Percentiles rank a stretch among this genome's conserved stretches.
Evolutionary conservation across 176 grass and related monocot species (phyloP).

Genomic region (Elymus sibiricus): DNA sequence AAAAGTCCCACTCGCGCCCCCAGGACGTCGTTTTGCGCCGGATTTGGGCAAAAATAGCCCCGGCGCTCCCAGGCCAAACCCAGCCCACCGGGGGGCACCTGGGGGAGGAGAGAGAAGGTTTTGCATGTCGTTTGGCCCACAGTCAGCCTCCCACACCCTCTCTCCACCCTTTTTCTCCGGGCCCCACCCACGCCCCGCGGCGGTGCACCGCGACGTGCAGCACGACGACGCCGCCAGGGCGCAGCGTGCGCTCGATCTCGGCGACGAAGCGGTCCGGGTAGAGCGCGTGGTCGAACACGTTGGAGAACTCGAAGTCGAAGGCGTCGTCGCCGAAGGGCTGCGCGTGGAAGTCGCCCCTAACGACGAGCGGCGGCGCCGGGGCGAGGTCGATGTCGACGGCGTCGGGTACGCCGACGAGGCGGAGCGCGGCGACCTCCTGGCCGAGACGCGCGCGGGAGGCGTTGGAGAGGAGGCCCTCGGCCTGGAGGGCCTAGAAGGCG

Average conservation of each 20-base stretch:
- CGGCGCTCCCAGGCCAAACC: too few relatives aligned
- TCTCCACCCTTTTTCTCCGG: too few relatives aligned
- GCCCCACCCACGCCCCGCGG: too few relatives aligned
- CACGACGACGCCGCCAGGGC: conserved; percentile 60
- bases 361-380: conserved; percentile 68
- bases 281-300: conserved; percentile 93
- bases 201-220: conserved; percentile 81
- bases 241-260: conserved; percentile 82
- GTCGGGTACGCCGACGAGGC: conserved; percentile 43
- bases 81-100: too few relatives aligned
- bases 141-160: too few relatives aligned
- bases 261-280: conserved; percentile 71
- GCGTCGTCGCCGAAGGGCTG: conserved; percentile 58
- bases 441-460: conserved; percentile 67
- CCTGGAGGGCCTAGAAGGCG: conserved; percentile 41
- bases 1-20: too few relatives aligned
- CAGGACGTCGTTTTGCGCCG: too few relatives aligned
- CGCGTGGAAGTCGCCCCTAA: conserved; percentile 69
- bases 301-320: conserved; percentile 99
- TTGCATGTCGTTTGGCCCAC: too few relatives aligned
- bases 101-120: too few relatives aligned
- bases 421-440: conserved; percentile 69
- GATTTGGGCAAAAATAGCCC: too few relatives aligned
- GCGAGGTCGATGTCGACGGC: conserved; percentile 82
- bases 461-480: conserved; percentile 50